Evolutionary conservation across 371 early-diverging fungal species (phyloP), one percentile per base, ranked within the genome.

Genomic region (Mucor racemosus): DNA sequence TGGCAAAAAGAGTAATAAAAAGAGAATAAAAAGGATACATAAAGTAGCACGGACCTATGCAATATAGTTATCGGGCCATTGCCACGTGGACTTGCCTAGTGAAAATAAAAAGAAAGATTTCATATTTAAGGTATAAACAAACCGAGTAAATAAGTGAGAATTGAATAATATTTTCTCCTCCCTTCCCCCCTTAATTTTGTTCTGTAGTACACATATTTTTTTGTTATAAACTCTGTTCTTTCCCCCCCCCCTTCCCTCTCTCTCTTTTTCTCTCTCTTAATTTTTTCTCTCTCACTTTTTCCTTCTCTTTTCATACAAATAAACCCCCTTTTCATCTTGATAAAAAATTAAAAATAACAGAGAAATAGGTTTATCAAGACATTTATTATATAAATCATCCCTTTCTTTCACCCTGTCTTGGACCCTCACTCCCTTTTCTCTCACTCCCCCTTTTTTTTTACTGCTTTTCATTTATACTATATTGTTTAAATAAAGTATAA

Each of bases 351-450:
- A 48, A 7, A 50, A 6, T 50, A 17, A 44, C 7, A 50, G 31
- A 53, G 26, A 62, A 36, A 13, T 34, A 56, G 56, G 36, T n/a
- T 35, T 13, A 56, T 35, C 17, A 50, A 50, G 50, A 50, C 50
- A 35, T 64, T 67, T 64, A 64, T 66, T 40, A 63, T 64, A 26
- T 54, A 62, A 66, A 66, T 42, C 71, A 21, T 26, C 48, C 44
- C 44, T 44, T 44, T 44, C 15, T 44, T 48, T 48, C 66, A 19
- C 26, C 50, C 50, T 50, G 50, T 50, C 63, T 71, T 60, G 64
- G 71, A 48, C 71, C 39, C 60, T 38, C 36, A 5, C 17, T 21
- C n/a, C 36, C 36, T 33, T 65, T 38, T 50, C 60, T 63, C 56
- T 19, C 56, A n/a, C 48, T 9, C 31, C 53, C 44, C 34, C 54